Evolutionary conservation across 768 basidiomycete genomes (phyloP).

Genomic region (Chiua virens): DNA sequence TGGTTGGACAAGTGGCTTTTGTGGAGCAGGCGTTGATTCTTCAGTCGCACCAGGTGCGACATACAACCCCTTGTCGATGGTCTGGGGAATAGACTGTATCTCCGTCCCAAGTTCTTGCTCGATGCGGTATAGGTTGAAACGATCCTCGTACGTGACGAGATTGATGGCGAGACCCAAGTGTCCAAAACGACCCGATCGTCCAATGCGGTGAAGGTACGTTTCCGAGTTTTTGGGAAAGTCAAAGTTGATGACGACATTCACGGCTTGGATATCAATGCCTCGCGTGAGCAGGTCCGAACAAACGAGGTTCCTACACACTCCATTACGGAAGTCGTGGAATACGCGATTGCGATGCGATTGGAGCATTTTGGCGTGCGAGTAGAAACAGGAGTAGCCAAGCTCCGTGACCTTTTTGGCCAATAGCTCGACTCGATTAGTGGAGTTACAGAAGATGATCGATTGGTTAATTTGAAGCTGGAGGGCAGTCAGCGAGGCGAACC

Average conservation of each 20-base stretch:
- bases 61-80: constrained; percentile 89
- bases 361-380: constrained; percentile 99
- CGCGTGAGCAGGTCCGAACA: constrained; percentile 97
- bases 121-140: constrained; percentile 96
- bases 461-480: constrained; percentile 98
- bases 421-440: constrained; percentile 98
- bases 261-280: constrained; percentile 99
- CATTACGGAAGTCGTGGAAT: constrained; percentile 99
- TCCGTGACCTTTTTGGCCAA: constrained; percentile 99
- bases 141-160: constrained; percentile 95
- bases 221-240: constrained; percentile 99
- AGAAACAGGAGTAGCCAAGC: constrained; percentile 99
- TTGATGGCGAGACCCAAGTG: constrained; percentile 97
- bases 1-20: constrained; percentile 34
- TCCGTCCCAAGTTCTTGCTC: constrained; percentile 99
- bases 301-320: constrained; percentile 97
- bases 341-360: constrained; percentile 98
- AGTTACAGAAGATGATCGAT: constrained; percentile 99
- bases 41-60: constrained; percentile 69
- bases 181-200: constrained; percentile 96
- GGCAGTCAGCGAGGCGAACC: constrained; percentile 4
- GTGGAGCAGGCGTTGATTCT: constrained; percentile 48
- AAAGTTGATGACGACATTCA: constrained; percentile 99
- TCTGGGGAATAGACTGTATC: constrained; percentile 91
- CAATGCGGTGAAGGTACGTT: constrained; percentile 98